Base-by-base conservation (phyloP, 805 yeast species). In the Vanderwaltozyma polyspora region DNA sequence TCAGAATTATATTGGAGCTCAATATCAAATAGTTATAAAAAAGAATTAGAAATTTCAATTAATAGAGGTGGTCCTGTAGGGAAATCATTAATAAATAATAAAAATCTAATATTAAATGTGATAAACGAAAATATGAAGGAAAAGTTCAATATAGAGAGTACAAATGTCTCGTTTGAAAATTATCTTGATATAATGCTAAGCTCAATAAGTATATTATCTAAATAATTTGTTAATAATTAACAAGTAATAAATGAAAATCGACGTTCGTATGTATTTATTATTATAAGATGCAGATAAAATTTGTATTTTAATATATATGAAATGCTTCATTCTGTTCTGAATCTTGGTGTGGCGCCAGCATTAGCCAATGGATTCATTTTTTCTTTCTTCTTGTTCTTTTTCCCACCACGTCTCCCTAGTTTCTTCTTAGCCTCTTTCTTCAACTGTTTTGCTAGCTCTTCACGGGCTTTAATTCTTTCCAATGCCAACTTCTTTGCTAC, bases 41-140 rank as follows among this genome's bases (percentile, higher is more conserved):
- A 45, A 23, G 59, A 56, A n/a, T 44, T 55, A n/a, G 57, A 56
- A 24, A 44, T 46, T 8, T 48, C 58, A 3, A 46, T 34, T 32
- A 53, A 43, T 22, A 46, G 61, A 39, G 61, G 61, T 28, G 61
- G 61, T 1, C 61, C 61, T 4, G 60, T 56, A 1, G 60, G 61
- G 5, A 56, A 56, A 38, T 39, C 51, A 13, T 27, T 55, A 23
- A 29, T 40, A 5, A 45, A 45, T 25, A 52, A 51, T 32, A 39
- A 42, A 16, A 38, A 38, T 6, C 27, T 47, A 17, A 41, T 55
- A 6, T 29, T 34, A 2, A 40, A 48, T 18, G 35, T 52, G 12
- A 47, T 55, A 11, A 41, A 36, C 5, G 36, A 45, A n/a, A 38
- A 27, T 28, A 38, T 46, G 46, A 19, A 43, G 46, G 48, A 33